A percentile compares a stretch with the other conserved stretches of the same genome.
These are phyloP conservation scores for Chlorencoelia australis DNA, from an alignment of 2,329 filamentous ascomycete genomes.

Conservation along the genomic window DNA sequence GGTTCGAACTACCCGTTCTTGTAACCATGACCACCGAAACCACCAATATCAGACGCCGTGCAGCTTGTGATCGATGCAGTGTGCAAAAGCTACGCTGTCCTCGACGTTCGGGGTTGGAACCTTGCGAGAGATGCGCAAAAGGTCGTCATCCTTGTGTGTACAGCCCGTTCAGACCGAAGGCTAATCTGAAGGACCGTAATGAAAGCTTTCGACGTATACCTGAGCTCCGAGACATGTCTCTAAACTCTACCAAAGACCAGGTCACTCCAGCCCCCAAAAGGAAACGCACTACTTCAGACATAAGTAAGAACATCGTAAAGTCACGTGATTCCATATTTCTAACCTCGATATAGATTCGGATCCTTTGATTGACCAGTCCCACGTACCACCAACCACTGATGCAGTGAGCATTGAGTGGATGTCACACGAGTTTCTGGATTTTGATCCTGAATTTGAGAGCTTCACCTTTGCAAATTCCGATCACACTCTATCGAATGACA, in stretches of 20 bases:
- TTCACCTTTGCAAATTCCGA: too few relatives aligned
- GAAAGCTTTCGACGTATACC: background rate
- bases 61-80: constrained; percentile 36
- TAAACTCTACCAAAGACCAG: too few relatives aligned
- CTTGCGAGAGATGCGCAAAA: constrained; percentile 34
- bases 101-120: constrained; percentile 28
- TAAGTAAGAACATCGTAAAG: too few relatives aligned
- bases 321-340: too few relatives aligned
- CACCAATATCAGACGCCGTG: constrained; percentile 6
- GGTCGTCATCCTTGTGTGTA: constrained; percentile 33
- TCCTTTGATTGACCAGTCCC: too few relatives aligned
- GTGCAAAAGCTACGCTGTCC: constrained; percentile 38
- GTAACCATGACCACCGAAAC: background rate
- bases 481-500: too few relatives aligned
- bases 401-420: constrained; percentile 1
- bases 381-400: too few relatives aligned
- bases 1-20: too few relatives aligned
- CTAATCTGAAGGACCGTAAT: too few relatives aligned
- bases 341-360: too few relatives aligned
- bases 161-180: constrained; percentile 29
- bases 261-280: too few relatives aligned
- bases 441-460: background rate
- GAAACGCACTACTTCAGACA: too few relatives aligned
- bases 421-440: background rate
- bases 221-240: background rate